phyloP scores from a whole-genome alignment of 78 protist species.

The Dictyostelium brefeldianum region DNA sequence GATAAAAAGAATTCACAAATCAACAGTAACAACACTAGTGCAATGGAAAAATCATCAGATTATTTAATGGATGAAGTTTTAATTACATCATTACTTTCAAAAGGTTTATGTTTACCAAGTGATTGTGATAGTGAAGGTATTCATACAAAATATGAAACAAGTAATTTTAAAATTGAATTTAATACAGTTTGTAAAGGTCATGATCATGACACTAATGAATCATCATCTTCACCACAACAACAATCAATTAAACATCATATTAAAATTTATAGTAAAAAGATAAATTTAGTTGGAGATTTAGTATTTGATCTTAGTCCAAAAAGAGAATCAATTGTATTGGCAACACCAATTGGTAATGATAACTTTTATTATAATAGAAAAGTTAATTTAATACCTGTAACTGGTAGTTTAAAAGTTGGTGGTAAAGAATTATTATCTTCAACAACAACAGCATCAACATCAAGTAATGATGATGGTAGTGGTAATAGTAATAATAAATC shows the following conservation, averaged over 20 bases:
- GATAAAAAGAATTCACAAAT: neutral
- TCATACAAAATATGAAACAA: slow-evolving; percentile 20
- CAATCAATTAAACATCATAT: neutral
- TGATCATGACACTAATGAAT: neutral
- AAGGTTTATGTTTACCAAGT: slow-evolving; percentile 33
- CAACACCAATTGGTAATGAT: slow-evolving; percentile 58
- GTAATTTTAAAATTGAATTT: slow-evolving; percentile 19
- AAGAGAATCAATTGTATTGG: slow-evolving; percentile 47
- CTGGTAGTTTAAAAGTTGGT: slow-evolving; percentile 32
- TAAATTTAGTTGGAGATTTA: slow-evolving; percentile 30
- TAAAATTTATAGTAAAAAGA: slow-evolving; percentile 25
- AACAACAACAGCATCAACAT: neutral
- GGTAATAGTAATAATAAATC: neutral
- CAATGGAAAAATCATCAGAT: neutral
- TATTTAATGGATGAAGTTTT: slow-evolving; percentile 28
- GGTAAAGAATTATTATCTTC: slow-evolving; percentile 1
- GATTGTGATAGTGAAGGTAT: slow-evolving; percentile 24
- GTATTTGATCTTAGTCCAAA: slow-evolving; percentile 47
- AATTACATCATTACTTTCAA: slow-evolving; percentile 10
- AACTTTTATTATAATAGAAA: slow-evolving; percentile 70
- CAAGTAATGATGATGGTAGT: neutral
- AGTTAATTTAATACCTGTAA: slow-evolving; percentile 51
- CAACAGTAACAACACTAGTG: too few species aligned
- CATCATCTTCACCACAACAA: too few species aligned
- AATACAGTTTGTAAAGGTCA: neutral